A percentile compares a stretch with the other conserved stretches of the same genome.
Evolutionary conservation across 1,284 basidiomycete genomes (phyloP).

Genomic region (Vanrija pseudolonga): DNA sequence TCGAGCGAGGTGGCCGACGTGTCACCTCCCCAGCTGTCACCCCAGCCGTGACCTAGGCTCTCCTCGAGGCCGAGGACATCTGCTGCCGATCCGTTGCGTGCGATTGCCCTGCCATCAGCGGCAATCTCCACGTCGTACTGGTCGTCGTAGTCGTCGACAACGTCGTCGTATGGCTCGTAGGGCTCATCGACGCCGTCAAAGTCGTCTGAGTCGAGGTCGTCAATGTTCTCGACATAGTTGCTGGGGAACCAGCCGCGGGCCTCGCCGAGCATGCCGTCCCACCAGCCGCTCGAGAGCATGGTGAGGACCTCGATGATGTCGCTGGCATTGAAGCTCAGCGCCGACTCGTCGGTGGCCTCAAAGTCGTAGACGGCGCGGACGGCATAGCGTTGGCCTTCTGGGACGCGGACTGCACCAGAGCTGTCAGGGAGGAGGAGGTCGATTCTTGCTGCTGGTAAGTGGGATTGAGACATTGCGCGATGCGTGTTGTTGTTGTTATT

Average conservation of each 20-base stretch:
- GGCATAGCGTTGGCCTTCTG: slow-evolving; percentile 25
- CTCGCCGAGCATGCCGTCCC: slow-evolving; percentile 88
- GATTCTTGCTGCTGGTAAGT: not conserved
- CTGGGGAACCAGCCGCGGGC: slow-evolving; percentile 97
- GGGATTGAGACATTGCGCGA: no score
- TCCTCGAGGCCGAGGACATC: slow-evolving; percentile 31
- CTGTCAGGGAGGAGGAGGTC: not conserved
- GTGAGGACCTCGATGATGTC: slow-evolving; percentile 94
- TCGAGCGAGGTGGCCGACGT: slow-evolving; percentile 20
- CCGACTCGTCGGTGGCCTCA: slow-evolving; percentile 76
- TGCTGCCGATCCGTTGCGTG: slow-evolving; percentile 8
- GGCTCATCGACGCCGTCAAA: not conserved
- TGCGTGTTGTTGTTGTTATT: not conserved
- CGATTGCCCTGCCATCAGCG: slow-evolving; percentile 62
- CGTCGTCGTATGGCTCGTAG: not conserved
- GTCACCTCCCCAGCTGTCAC: slow-evolving; percentile 20
- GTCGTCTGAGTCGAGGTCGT: slow-evolving; percentile 76
- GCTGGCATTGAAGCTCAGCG: slow-evolving; percentile 78
- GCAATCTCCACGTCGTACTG: slow-evolving; percentile 53
- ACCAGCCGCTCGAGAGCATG: slow-evolving; percentile 91
- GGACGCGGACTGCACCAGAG: slow-evolving; percentile 5
- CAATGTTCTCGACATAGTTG: slow-evolving; percentile 81
- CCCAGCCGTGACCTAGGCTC: slow-evolving; percentile 21
- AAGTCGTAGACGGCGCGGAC: slow-evolving; percentile 93
- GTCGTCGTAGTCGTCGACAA: slow-evolving; percentile 2